Evolutionary conservation across 2,329 filamentous ascomycete species (phyloP).

Genomic region (Penicillium sp.): DNA sequence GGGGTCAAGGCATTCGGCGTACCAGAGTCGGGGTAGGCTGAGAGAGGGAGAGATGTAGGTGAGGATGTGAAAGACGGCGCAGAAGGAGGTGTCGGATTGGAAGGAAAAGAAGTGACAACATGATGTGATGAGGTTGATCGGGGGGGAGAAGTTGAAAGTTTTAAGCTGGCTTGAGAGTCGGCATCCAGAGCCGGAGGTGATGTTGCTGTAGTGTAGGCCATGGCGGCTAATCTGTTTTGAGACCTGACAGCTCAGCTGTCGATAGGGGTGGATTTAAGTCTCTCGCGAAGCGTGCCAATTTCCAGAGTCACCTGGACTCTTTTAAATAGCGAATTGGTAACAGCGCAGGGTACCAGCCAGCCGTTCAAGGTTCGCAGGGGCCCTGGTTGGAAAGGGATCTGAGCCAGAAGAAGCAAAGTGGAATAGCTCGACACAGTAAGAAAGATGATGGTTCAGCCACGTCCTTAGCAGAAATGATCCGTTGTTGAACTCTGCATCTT

Average conservation of each 20-base stretch:
- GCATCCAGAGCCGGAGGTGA: conserved; percentile 42
- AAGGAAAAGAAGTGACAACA: conserved; percentile 38
- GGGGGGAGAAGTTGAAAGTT: conserved; percentile 35
- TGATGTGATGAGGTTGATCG: conserved; percentile 41
- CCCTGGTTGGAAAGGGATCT: conserved; percentile 35
- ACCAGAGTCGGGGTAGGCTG: conserved; percentile 29
- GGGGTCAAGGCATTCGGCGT: conserved; percentile 42
- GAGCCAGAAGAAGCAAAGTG: conserved; percentile 35
- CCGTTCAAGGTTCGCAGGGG: conserved; percentile 31
- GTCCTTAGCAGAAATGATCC: conserved; percentile 44
- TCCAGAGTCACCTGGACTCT: conserved; percentile 46
- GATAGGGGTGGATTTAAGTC: conserved; percentile 26
- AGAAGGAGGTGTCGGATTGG: conserved; percentile 30
- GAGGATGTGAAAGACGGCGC: conserved; percentile 36
- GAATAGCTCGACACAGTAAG: conserved; percentile 36
- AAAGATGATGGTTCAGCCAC: conserved; percentile 40
- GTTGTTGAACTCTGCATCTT: conserved; percentile 51
- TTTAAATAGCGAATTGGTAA: conserved; percentile 37
- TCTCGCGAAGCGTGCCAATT: conserved; percentile 38
- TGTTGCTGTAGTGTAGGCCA: conserved; percentile 44
- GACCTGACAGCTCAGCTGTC: conserved; percentile 36
- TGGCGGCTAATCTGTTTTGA: conserved; percentile 36
- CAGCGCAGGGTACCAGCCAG: conserved; percentile 33
- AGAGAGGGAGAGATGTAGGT: conserved; percentile 34
- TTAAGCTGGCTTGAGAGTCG: conserved; percentile 42